These are phyloP conservation scores for Prillingera fragicola DNA, from an alignment of 1,284 basidiomycete species.

Conservation along the genomic window DNA sequence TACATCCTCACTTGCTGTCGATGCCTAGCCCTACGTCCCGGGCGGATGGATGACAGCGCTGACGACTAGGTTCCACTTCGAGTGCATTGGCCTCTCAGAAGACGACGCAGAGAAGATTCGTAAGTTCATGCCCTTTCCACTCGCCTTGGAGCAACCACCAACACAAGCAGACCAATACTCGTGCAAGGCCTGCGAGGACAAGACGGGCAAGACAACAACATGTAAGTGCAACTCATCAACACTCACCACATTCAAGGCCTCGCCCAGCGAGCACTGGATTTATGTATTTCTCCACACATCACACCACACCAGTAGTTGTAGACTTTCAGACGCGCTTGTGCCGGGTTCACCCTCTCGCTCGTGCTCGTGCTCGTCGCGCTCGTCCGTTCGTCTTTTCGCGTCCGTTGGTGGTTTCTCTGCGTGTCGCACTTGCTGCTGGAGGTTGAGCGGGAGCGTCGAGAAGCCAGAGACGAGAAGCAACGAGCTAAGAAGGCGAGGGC, in stretches of 20 bases:
- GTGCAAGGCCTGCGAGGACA: conserved; percentile 28
- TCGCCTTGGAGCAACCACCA: background rate
- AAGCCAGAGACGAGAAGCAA: too few relatives aligned
- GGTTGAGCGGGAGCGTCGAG: too few relatives aligned
- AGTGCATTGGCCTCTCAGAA: conserved; percentile 28
- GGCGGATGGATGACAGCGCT: too few relatives aligned
- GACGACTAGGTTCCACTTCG: conserved; percentile 45
- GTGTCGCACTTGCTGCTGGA: too few relatives aligned
- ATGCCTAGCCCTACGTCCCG: too few relatives aligned
- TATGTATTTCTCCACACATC: background rate
- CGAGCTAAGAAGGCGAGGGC: too few relatives aligned
- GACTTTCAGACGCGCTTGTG: conserved; percentile 6
- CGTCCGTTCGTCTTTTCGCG: background rate
- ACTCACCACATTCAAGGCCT: background rate
- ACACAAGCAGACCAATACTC: conserved; percentile 31
- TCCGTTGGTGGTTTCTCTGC: too few relatives aligned
- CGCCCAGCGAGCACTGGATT: background rate
- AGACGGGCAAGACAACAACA: conserved; percentile 29
- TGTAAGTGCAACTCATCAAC: conserved; percentile 36
- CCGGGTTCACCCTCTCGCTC: background rate
- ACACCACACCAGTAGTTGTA: conserved; percentile 1
- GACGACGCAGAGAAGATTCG: conserved; percentile 37
- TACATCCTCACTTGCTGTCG: too few relatives aligned
- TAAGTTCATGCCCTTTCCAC: conserved; percentile 17
- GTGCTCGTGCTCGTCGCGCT: background rate